Evolutionary conservation across 192 early-diverging fungal species (phyloP), one percentile per base, ranked within the genome.

Genomic region (Coemansia sp.): DNA sequence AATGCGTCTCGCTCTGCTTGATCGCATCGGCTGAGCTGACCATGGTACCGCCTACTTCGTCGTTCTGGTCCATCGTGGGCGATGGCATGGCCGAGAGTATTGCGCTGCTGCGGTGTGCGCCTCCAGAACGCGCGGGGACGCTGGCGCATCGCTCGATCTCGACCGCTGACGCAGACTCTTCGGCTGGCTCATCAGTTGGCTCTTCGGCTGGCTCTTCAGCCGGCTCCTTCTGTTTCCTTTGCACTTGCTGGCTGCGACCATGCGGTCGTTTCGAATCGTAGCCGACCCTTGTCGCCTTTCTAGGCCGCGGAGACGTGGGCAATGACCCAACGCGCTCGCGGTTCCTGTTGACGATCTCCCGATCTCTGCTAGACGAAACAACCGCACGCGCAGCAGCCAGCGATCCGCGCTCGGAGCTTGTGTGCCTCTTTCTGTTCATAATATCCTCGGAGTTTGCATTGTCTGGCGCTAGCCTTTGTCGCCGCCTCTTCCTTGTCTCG

Each of bases 321-420:
- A 80, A 62, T 42, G 73, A 74, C 25, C 77, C 77, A n/a, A 80
- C 73, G 25, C 65, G 77, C 55, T 80, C 72, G 35, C 77, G 72
- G 65, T 74, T 74, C 32, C 61, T 41, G 32, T 74, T 80, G 58
- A 80, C 72, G 38, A 74, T 65, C 11, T n/a, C 65, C 13, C 68
- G 64, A 43, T 71, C 64, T 9, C 65, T 56, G 5, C 65, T 56
- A 4, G 65, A 38, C 0, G 76, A 68, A 52, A 67, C 48, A 41
- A 19, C 43, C 53, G 53, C 52, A 40, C 40, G 60, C 33, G 10
- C 55, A 52, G 14, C 55, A n/a, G 55, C 55, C 1, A 33, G 15
- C 42, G 42, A 1, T 45, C 55, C 29, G 15, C 34, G 14, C 33
- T 50, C 36, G 66, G 32, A 15, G 48, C 42, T 42, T 34, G 10